Evolutionary conservation across 2,329 filamentous ascomycete species (phyloP).

Genomic region (Sarocladium oryzae): DNA sequence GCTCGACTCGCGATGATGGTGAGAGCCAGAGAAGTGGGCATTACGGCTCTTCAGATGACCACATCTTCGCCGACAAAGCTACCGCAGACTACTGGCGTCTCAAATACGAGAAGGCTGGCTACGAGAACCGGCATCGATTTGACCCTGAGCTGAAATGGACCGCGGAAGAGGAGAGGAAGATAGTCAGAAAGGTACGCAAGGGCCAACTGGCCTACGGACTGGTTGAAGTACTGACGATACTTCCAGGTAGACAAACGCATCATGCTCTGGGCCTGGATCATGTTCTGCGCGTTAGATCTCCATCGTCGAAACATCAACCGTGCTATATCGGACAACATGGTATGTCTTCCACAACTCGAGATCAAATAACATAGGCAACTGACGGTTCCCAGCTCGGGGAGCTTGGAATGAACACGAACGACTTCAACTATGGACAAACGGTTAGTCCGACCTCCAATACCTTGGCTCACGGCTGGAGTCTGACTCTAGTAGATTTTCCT

Average conservation of each 20-base stretch:
- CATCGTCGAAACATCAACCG: constrained; percentile 41
- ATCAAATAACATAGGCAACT: constrained; percentile 7
- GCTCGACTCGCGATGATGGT: background rate
- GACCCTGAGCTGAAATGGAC: constrained; percentile 39
- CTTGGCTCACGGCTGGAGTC: background rate
- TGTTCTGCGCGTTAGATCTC: constrained; percentile 41
- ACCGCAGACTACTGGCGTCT: constrained; percentile 41
- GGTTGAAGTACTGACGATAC: constrained; percentile 13
- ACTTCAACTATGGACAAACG: constrained; percentile 38
- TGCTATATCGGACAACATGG: constrained; percentile 33
- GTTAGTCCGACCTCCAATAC: constrained; percentile 16
- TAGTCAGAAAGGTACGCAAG: constrained; percentile 36
- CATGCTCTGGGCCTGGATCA: constrained; percentile 35
- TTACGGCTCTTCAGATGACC: constrained; percentile 11
- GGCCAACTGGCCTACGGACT: background rate
- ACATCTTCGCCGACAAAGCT: constrained; percentile 38
- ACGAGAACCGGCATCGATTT: constrained; percentile 49
- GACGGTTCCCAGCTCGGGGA: constrained; percentile 22
- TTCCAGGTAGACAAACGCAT: constrained; percentile 43
- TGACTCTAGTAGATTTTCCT: constrained; percentile 30
- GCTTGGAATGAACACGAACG: constrained; percentile 36
- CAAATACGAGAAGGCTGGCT: constrained; percentile 43
- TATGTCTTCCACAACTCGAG: constrained; percentile 11
- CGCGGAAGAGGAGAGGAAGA: constrained; percentile 38
- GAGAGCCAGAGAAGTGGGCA: background rate